Evolutionary conservation across 139 green algal genomes (phyloP).

Genomic region (Ulvella scutata): DNA sequence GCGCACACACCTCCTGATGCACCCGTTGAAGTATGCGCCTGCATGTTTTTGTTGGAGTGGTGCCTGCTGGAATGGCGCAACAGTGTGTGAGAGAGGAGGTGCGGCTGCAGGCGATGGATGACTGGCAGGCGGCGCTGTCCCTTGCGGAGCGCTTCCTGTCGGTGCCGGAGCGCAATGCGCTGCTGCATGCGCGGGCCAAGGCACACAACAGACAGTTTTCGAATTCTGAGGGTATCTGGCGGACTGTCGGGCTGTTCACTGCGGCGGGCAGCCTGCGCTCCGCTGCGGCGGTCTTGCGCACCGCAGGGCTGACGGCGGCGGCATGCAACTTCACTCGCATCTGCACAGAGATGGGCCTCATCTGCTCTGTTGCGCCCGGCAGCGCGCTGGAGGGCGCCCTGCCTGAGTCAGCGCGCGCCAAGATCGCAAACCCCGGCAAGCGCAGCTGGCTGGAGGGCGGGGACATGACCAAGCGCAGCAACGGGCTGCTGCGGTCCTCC

Average conservation of each 20-base stretch:
- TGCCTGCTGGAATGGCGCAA: not conserved
- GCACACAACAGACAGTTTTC: not conserved
- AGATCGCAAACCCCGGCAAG: not conserved
- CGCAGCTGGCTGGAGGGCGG: not conserved
- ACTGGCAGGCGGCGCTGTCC: not conserved
- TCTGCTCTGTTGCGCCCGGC: not conserved
- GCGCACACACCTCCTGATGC: not conserved
- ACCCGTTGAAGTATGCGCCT: not conserved
- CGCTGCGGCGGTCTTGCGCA: not conserved
- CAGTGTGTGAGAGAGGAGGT: not conserved
- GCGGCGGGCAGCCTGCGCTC: not conserved
- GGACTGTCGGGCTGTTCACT: not conserved
- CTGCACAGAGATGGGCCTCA: not conserved
- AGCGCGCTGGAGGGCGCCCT: not conserved
- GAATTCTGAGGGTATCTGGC: not conserved
- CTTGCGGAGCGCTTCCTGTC: not conserved
- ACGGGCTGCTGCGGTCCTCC: not conserved
- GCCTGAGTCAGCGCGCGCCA: not conserved
- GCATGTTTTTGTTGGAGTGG: not conserved
- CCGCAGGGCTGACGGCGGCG: not conserved
- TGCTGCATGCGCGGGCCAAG: not conserved
- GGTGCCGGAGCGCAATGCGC: not conserved
- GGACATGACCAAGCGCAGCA: not conserved
- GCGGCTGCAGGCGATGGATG: slow-evolving; percentile 2
- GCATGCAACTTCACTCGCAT: not conserved